These are phyloP conservation scores for Bryoglossum gracile DNA, from an alignment of 495 filamentous ascomycete species.

Conservation along the genomic window DNA sequence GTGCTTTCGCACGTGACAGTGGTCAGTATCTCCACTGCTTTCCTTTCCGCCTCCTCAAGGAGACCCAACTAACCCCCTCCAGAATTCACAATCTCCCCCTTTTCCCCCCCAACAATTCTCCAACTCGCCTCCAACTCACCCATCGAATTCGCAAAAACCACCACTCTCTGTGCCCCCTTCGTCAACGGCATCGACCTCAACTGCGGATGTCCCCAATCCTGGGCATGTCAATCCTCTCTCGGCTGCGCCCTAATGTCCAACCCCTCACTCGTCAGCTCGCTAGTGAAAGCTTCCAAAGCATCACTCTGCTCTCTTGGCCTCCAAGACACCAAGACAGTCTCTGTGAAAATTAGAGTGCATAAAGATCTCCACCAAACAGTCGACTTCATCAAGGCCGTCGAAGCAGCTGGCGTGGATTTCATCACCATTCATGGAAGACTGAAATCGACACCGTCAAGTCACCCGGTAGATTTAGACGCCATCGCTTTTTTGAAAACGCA, in stretches of 20 bases:
- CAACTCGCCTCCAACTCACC: slow-evolving; percentile 54
- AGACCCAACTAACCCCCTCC: slow-evolving; percentile 24
- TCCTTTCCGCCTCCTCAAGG: not conserved
- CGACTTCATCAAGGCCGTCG: slow-evolving; percentile 33
- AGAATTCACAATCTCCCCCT: slow-evolving; percentile 35
- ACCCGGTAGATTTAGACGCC: slow-evolving; percentile 51
- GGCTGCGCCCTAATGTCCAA: slow-evolving; percentile 57
- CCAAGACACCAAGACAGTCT: slow-evolving; percentile 37
- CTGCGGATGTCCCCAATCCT: slow-evolving; percentile 63
- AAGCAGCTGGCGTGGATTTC: slow-evolving; percentile 44
- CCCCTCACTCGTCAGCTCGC: slow-evolving; percentile 50
- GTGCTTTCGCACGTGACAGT: slow-evolving; percentile 47
- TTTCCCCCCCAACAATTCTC: slow-evolving; percentile 46
- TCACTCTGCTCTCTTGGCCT: slow-evolving; percentile 3
- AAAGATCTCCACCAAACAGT: slow-evolving; percentile 46
- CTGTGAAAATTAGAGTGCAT: slow-evolving; percentile 61
- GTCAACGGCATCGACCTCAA: slow-evolving; percentile 58
- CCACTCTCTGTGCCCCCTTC: slow-evolving; percentile 50
- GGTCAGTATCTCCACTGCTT: slow-evolving; percentile 29
- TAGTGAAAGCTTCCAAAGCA: slow-evolving; percentile 42
- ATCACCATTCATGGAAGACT: slow-evolving; percentile 59
- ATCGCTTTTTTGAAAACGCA: slow-evolving; percentile 45
- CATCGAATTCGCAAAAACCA: slow-evolving; percentile 51
- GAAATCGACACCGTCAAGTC: slow-evolving; percentile 44
- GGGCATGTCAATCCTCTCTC: slow-evolving; percentile 55